A percentile compares a stretch with the other conserved stretches of the same genome.
Conservation (phyloP, 2,329 filamentous ascomycete species). For the Colletotrichum kahawae region DNA sequence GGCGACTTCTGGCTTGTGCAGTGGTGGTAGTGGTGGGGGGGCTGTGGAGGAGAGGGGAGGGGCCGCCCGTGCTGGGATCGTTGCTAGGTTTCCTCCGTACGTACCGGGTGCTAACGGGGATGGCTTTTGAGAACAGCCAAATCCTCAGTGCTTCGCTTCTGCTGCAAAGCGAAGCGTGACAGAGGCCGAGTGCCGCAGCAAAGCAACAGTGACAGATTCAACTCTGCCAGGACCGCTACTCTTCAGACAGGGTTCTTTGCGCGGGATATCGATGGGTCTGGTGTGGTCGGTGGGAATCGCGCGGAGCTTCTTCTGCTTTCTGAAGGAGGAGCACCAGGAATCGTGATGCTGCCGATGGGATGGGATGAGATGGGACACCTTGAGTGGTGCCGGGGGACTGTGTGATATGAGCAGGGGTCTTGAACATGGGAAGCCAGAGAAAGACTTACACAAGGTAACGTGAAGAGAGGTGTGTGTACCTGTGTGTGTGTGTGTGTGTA, state of each 20-base stretch:
- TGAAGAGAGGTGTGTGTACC: background rate
- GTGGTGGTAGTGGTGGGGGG: background rate
- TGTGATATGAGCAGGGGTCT: conserved; percentile 4
- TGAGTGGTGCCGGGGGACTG: background rate
- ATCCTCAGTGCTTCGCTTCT: background rate
- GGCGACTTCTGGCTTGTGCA: background rate
- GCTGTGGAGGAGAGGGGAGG: conserved; percentile 1
- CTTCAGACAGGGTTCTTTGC: background rate
- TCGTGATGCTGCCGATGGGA: background rate
- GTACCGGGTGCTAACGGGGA: background rate
- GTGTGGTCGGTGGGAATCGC: background rate
- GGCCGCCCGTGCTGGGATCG: conserved; percentile 12
- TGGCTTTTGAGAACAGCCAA: background rate
- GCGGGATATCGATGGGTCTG: background rate
- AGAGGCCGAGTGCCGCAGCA: background rate
- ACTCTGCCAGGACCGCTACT: background rate
- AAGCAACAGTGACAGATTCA: conserved; percentile 1
- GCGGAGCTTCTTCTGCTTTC: background rate
- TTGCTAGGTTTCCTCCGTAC: background rate
- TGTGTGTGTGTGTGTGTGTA: background rate
- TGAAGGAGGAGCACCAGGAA: background rate
- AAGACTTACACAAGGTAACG: background rate
- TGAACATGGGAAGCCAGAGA: background rate
- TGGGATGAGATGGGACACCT: background rate
- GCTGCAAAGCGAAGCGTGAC: background rate